phyloP scores from a whole-genome alignment of 352 stramenopile species.

The Phytopythium mirpurense region DNA sequence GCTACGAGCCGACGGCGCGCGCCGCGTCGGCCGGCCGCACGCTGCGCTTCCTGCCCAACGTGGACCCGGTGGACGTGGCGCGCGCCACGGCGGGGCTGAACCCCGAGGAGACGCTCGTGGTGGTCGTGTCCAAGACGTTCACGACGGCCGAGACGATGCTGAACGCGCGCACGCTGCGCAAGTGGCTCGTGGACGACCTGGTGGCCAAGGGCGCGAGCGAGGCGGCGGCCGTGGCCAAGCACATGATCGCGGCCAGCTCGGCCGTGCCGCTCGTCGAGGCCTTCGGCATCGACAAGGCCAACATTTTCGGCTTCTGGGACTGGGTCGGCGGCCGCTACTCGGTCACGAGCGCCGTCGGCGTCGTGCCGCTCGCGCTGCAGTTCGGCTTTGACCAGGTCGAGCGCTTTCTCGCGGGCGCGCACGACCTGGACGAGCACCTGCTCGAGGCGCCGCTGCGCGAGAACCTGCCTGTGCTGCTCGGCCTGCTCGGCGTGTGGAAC shows the following conservation, averaged over 20 bases:
- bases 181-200: slow-evolving; percentile 95
- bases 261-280: slow-evolving; percentile 76
- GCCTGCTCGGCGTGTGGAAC: slow-evolving; percentile 98
- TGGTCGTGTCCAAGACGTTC: slow-evolving; percentile 99
- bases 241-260: slow-evolving; percentile 91
- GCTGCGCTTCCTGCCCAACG: slow-evolving; percentile 97
- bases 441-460: slow-evolving; percentile 87
- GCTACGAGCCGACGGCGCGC: slow-evolving; percentile 81
- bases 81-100: slow-evolving; percentile 88
- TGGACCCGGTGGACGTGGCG: slow-evolving; percentile 97
- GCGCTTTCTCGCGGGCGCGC: slow-evolving; percentile 93
- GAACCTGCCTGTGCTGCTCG: slow-evolving; percentile 97
- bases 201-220: slow-evolving; percentile 72
- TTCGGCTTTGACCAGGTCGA: slow-evolving; percentile 92
- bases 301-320: slow-evolving; percentile 99
- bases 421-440: slow-evolving; percentile 98
- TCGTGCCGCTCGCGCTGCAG: slow-evolving; percentile 95
- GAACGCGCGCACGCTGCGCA: slow-evolving; percentile 94
- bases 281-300: slow-evolving; percentile 93
- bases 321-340: slow-evolving; percentile 98
- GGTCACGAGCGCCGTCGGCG: slow-evolving; percentile 96
- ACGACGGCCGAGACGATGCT: slow-evolving; percentile 99
- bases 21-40: slow-evolving; percentile 78
- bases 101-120: slow-evolving; percentile 94
- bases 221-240: slow-evolving; percentile 88